Conservation (phyloP, 306 rosid species). For the Styphnolobium japonicum region DNA sequence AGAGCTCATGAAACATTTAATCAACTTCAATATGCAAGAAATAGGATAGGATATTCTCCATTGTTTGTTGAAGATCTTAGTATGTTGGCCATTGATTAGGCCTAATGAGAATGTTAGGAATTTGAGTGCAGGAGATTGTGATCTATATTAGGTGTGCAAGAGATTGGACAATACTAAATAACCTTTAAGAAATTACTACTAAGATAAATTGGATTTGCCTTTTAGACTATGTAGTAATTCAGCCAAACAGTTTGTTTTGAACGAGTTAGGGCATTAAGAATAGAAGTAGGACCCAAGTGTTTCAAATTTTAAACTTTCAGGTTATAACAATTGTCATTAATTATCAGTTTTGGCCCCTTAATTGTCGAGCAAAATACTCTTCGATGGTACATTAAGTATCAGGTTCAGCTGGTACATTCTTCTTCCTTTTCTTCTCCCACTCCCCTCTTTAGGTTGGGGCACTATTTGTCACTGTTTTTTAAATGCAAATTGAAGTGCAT, state of each 20-base stretch:
- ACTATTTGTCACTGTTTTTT: background rate
- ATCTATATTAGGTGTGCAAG: background rate
- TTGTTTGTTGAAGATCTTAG: background rate
- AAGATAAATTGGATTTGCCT: too few relatives aligned
- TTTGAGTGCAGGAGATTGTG: background rate
- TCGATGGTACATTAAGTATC: background rate
- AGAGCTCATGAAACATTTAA: too few relatives aligned
- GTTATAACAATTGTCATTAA: background rate
- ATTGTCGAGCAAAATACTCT: background rate
- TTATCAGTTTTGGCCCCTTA: background rate
- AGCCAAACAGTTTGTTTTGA: background rate
- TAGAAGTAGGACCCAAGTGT: background rate
- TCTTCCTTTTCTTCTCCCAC: background rate
- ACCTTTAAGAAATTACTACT: too few relatives aligned
- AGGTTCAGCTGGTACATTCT: background rate
- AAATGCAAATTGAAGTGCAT: background rate
- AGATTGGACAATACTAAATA: too few relatives aligned
- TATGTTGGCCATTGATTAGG: background rate
- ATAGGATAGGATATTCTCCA: too few relatives aligned
- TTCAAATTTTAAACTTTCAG: background rate
- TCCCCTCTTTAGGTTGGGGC: background rate
- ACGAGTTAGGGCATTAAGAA: background rate
- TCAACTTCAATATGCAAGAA: too few relatives aligned
- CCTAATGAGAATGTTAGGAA: background rate
- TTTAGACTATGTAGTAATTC: too few relatives aligned